Base-by-base conservation (phyloP, 2,329 filamentous ascomycete species). In the Fusarium oligoseptatum region DNA sequence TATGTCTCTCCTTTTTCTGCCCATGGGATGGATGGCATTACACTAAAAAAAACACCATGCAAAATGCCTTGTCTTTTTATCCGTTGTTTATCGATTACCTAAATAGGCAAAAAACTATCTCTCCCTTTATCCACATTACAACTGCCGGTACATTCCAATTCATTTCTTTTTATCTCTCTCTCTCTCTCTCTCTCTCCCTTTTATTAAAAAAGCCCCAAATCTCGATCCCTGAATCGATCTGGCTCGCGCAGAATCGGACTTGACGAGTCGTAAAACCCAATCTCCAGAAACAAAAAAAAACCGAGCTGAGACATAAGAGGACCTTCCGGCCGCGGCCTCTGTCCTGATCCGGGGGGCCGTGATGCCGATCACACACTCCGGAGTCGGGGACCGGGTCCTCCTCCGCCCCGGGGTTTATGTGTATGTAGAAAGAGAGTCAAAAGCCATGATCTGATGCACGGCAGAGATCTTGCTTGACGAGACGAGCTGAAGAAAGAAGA, bases 81-180 rank as follows among this genome's bases (percentile, higher is more conserved):
- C 27, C 8, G 11, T 48, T 27, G 22, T 50, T 50, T 17, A 50
- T 34, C n/a, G 29, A 36, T 56, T 34, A 15, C n/a, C 52, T 12
- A 56, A 36, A 22, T 22, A 56, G 52, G 20, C 52, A 36, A 24
- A 32, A 32, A 10, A 29, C 27, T 29, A 29, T 4, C n/a, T 20
- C 52, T 56, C 52, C n/a, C 55, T 32, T 43, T 37, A 15, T 17
- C 11, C 15, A 22, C 14, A 14, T 10, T 10, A 45, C 39, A 70
- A 73, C 69, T 70, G 66, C 70, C 70, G 70, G 70, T 60, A 69
- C 69, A 72, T 72, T 72, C 70, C 69, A 66, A 45, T 45, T 45
- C 20, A 20, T 27, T 45, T 29, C 57, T 64, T 64, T 20, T 12
- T n/a, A n/a, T n/a, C n/a, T 3, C 39, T 20, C 27, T 29, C 9